Evolutionary conservation across 768 basidiomycete species (phyloP), one percentile per base, ranked within the genome.

Genomic region (Lactarius akahatsu): DNA sequence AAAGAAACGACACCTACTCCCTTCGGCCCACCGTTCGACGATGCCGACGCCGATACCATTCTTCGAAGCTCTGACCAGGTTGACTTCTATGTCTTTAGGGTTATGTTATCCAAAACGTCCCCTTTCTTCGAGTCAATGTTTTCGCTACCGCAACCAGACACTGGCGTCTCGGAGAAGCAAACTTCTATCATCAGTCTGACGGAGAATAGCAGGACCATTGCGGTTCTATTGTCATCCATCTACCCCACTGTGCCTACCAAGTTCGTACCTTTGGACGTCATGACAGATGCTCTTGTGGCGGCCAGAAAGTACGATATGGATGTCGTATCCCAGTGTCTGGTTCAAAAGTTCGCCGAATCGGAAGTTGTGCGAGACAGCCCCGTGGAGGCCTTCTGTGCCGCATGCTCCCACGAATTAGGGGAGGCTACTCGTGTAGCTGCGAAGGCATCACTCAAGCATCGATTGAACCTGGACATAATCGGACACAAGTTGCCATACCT

Each of bases 51-150:
- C 9, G 61, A 55, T n/a, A 32, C 40, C 26, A 40, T 59, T 32
- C 28, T 64, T 38, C 54, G 57, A 57, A 57, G 40, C 23, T 64
- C 63, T 20, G 63, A 64, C 55, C 26, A 34, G 8, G 63, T 64
- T 26, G 43, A 64, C n/a, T 64, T 64, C 13, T 16, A 64, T 32
- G 32, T 32, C 32, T 32, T 0, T 32, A 64, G 26, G 57, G 32
- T 18, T 2, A 64, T 64, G 13, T 52, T 64, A 36, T 57, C 63
- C 16, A 64, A 58, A 50, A 28, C 63, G 23, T 64, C 63, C 26
- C 63, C 63, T 13, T 18, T 64, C 57, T 64, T 64, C 63, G 34
- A 52, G 50, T 10, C 11, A 2, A 54, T 52, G 52, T 62, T 62
- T 40, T 62, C 52, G 13, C 41, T 41, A 23, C 57, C 36, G 2